These are phyloP conservation scores for Annulohypoxylon stygium DNA, from an alignment of 495 filamentous ascomycete genomes.

Conservation along the genomic window DNA sequence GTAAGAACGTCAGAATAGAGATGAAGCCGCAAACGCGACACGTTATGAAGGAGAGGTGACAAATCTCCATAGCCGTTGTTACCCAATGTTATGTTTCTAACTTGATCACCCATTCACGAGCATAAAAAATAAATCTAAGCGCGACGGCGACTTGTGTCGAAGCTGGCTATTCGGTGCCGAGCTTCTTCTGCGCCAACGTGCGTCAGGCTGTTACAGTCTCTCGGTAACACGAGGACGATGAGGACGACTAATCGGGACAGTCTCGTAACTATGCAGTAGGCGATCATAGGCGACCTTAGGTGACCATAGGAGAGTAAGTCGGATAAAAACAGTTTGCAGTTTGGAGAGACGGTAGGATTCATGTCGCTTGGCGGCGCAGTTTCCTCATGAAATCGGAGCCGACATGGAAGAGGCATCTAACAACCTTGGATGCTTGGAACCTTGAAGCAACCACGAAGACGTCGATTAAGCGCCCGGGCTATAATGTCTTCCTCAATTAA, in stretches of 20 bases:
- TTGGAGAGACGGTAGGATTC: constrained; percentile 38
- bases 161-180: constrained; percentile 40
- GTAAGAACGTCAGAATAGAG: constrained; percentile 16
- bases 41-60: constrained; percentile 19
- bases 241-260: constrained; percentile 36
- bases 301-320: constrained; percentile 18
- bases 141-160: constrained; percentile 23
- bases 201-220: constrained; percentile 28
- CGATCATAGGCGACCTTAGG: not conserved
- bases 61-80: constrained; percentile 29
- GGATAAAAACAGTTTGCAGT: constrained; percentile 41
- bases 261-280: not conserved
- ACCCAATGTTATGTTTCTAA: constrained; percentile 42
- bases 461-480: constrained; percentile 40
- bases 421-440: no score
- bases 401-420: constrained; percentile 17
- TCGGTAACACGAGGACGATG: constrained; percentile 32
- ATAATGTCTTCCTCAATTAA: not conserved
- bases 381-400: constrained; percentile 26
- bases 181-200: constrained; percentile 32
- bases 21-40: constrained; percentile 27
- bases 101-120: constrained; percentile 40
- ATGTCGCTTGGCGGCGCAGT: constrained; percentile 42
- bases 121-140: constrained; percentile 28
- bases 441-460: not conserved